Conservation (phyloP, 2,329 filamentous ascomycete genomes). For the Colletotrichum liriopes region DNA sequence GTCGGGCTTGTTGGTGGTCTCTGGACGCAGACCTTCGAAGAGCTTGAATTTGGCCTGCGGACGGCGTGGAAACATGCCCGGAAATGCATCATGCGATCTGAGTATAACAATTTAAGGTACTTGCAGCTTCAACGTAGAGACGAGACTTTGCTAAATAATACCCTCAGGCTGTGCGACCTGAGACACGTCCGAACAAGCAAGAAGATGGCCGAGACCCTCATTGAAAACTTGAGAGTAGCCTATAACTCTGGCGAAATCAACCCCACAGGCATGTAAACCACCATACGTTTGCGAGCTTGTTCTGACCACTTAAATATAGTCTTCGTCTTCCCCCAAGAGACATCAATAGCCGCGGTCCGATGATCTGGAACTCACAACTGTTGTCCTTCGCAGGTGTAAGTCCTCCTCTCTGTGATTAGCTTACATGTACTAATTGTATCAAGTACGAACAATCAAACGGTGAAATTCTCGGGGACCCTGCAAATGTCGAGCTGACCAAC, state of each 20-base stretch:
- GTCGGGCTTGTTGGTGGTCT: conserved; percentile 35
- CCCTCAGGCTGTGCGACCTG: conserved; percentile 32
- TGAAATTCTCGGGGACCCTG: conserved; percentile 35
- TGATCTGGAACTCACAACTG: conserved; percentile 41
- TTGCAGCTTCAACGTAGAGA: neutral
- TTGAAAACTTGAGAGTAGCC: conserved; percentile 33
- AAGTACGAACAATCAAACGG: conserved; percentile 40
- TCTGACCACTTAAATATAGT: conserved; percentile 3
- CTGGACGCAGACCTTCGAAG: conserved; percentile 41
- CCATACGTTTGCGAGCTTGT: neutral
- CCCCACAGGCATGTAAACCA: conserved; percentile 15
- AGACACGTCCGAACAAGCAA: conserved; percentile 40
- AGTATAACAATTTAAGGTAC: conserved; percentile 36
- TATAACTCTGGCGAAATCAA: conserved; percentile 41
- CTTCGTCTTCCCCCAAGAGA: conserved; percentile 39
- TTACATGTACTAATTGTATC: neutral
- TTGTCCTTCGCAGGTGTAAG: conserved; percentile 37
- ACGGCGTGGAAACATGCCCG: conserved; percentile 39
- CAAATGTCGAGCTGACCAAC: conserved; percentile 38
- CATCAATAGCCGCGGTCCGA: conserved; percentile 34
- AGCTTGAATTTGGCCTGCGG: conserved; percentile 38
- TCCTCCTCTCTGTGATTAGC: neutral
- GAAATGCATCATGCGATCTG: conserved; percentile 41
- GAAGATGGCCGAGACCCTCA: conserved; percentile 41
- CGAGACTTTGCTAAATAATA: neutral